phyloP scores from a whole-genome alignment of 1,139 yeast species.

The Pichia sp. region DNA sequence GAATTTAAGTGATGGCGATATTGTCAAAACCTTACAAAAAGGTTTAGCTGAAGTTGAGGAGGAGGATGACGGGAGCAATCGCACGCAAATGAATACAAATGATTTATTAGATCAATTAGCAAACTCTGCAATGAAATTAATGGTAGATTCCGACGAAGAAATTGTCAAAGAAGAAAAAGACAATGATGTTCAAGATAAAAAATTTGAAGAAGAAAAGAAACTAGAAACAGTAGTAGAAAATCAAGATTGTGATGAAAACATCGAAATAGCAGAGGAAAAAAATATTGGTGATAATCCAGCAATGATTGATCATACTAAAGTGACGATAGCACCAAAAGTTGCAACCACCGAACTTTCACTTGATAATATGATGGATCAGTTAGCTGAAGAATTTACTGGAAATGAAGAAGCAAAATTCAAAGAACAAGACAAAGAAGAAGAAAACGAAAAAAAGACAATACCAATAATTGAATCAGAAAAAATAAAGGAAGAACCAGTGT shows the following conservation, averaged over 20 bases:
- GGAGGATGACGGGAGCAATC: slow-evolving; percentile 20
- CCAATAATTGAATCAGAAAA: background rate
- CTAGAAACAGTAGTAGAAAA: background rate
- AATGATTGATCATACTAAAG: too few relatives aligned
- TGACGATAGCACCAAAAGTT: background rate
- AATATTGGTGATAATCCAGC: background rate
- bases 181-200: slow-evolving; percentile 3
- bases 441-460: background rate
- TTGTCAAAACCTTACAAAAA: slow-evolving; percentile 9
- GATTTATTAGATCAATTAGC: slow-evolving; percentile 16
- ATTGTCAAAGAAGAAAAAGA: slow-evolving; percentile 9
- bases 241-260: background rate
- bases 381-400: slow-evolving; percentile 9
- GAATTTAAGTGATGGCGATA: slow-evolving; percentile 27
- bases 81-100: slow-evolving; percentile 10
- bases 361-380: background rate
- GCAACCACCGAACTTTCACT: background rate
- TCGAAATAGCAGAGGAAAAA: background rate
- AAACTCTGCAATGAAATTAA: slow-evolving; percentile 14
- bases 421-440: background rate
- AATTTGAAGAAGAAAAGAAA: background rate
- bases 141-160: slow-evolving; percentile 10
- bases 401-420: slow-evolving; percentile 12
- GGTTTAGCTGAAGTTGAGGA: slow-evolving; percentile 19
- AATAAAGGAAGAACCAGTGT: background rate